Conservation (phyloP, 2,329 filamentous ascomycete genomes). For the Cladosporium sp. region DNA sequence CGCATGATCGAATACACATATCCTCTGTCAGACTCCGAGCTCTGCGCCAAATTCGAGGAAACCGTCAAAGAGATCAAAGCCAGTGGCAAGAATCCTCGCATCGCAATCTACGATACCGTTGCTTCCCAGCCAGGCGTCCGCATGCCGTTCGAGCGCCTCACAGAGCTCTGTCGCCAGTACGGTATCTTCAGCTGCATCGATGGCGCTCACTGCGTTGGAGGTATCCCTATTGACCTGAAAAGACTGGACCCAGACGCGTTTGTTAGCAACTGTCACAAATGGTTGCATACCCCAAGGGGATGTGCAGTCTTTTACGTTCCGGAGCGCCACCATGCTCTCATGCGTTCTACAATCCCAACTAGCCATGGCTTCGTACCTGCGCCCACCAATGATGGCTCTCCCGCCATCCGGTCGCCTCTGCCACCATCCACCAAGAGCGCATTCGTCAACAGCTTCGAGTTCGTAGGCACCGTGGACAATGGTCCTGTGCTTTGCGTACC, state of each 20-base stretch:
- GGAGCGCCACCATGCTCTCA: conserved; percentile 69
- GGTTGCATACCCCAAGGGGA: conserved; percentile 78
- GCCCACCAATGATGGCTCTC: conserved; percentile 20
- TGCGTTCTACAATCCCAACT: conserved; percentile 74
- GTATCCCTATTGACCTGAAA: conserved; percentile 69
- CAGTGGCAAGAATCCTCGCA: conserved; percentile 61
- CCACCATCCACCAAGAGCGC: conserved; percentile 51
- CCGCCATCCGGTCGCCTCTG: conserved; percentile 39
- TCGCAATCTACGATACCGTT: conserved; percentile 79
- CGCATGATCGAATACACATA: conserved; percentile 63
- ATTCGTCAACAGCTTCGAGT: conserved; percentile 74
- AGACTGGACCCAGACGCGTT: conserved; percentile 79
- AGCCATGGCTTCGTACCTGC: conserved; percentile 71
- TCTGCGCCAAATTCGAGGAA: conserved; percentile 62
- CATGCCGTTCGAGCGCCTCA: conserved; percentile 74
- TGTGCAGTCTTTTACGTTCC: conserved; percentile 83
- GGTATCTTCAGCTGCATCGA: conserved; percentile 75
- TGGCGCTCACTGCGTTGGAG: conserved; percentile 81
- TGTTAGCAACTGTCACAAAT: conserved; percentile 85
- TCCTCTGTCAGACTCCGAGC: conserved; percentile 67
- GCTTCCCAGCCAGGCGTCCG: conserved; percentile 75
- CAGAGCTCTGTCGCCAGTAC: conserved; percentile 63
- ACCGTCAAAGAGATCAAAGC: conserved; percentile 56
- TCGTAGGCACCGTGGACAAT: conserved; percentile 73
- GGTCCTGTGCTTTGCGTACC: conserved; percentile 70